These are phyloP conservation scores for Verticillium longisporum DNA, from an alignment of 2,329 filamentous ascomycete genomes.

Conservation along the genomic window DNA sequence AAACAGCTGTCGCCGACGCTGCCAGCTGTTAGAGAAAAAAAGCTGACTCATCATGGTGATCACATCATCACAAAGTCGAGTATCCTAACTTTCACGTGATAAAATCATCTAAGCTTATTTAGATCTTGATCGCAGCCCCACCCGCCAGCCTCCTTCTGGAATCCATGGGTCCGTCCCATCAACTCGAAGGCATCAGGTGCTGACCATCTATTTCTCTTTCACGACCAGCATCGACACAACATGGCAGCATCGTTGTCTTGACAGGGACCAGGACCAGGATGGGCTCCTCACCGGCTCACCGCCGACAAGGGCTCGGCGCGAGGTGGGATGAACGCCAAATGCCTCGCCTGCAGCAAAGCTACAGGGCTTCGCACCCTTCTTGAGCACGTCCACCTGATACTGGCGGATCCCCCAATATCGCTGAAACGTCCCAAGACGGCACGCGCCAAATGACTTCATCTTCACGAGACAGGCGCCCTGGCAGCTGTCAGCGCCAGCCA, in stretches of 20 bases:
- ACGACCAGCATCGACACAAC: not conserved
- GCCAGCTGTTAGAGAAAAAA: not conserved
- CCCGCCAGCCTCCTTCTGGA: not conserved
- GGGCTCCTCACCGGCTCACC: not conserved
- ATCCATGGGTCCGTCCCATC: not conserved
- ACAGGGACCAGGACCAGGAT: not conserved
- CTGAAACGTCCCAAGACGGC: constrained; percentile 10
- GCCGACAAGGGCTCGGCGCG: not conserved
- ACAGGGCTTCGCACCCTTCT: not conserved
- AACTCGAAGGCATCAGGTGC: too few relatives aligned
- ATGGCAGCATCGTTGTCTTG: not conserved
- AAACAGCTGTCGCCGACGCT: not conserved
- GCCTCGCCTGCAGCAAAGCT: constrained; percentile 9
- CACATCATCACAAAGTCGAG: not conserved
- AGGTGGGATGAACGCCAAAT: constrained; percentile 4
- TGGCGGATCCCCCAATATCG: constrained; percentile 11
- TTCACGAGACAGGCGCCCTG: not conserved
- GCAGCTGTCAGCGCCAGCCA: not conserved
- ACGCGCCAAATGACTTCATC: constrained; percentile 11
- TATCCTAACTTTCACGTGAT: not conserved
- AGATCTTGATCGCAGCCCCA: not conserved
- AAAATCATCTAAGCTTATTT: not conserved
- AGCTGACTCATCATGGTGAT: not conserved
- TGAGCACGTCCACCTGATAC: constrained; percentile 2
- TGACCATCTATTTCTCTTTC: too few relatives aligned